These are phyloP conservation scores for Ophiostoma sp. DNA, from an alignment of 2,329 filamentous ascomycete species.

Conservation along the genomic window DNA sequence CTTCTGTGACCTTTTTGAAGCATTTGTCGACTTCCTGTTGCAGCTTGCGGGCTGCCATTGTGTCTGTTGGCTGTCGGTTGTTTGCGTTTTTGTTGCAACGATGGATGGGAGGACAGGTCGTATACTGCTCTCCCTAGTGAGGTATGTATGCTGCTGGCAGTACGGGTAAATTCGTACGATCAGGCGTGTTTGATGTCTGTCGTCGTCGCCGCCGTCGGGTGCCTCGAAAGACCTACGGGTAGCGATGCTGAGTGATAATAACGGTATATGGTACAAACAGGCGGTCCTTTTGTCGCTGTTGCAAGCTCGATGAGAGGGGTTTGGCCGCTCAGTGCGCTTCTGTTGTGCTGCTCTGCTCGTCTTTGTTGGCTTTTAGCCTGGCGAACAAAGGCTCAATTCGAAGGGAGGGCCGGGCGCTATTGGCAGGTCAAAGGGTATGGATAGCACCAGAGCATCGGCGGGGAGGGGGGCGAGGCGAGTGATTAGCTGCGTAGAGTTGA, in stretches of 20 bases:
- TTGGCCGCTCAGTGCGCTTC: background rate
- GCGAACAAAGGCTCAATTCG: conserved; percentile 8
- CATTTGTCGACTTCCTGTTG: conserved; percentile 98
- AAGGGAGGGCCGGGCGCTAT: conserved; percentile 6
- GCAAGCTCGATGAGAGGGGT: background rate
- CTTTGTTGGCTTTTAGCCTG: conserved; percentile 7
- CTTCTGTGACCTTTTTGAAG: conserved; percentile 97
- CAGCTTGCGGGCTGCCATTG: conserved; percentile 92
- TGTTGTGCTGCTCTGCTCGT: background rate
- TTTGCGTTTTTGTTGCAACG: background rate
- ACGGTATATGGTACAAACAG: background rate
- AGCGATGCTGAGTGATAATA: background rate
- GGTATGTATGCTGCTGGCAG: background rate
- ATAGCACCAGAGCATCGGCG: conserved; percentile 2
- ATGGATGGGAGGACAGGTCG: background rate
- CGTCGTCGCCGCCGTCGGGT: background rate
- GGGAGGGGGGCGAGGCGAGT: conserved; percentile 1
- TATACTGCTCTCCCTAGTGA: background rate
- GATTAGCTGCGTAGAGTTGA: background rate
- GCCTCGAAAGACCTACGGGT: background rate
- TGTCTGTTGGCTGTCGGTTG: conserved; percentile 28
- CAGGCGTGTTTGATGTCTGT: background rate
- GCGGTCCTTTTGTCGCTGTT: background rate
- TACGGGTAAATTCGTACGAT: background rate
- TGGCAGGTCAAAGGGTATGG: conserved; percentile 8